A percentile compares a stretch with the other conserved stretches of the same genome.
Conservation (phyloP, 768 basidiomycete genomes). For the Rhizopogon vulgaris region DNA sequence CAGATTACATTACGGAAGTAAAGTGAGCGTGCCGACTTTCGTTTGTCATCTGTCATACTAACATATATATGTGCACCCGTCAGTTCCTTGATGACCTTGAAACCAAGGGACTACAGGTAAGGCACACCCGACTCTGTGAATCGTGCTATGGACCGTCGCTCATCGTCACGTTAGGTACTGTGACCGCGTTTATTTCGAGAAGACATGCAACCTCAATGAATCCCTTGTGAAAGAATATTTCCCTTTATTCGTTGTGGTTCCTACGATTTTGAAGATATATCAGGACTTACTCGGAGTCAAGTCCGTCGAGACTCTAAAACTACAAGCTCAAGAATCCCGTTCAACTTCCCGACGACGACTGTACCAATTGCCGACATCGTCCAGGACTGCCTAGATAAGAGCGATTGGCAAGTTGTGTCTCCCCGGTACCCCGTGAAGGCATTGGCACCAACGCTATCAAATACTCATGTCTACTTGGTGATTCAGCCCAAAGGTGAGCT, state of each 20-base stretch:
- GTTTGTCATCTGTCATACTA: not conserved
- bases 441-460: too few relatives aligned
- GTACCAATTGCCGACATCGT: too few relatives aligned
- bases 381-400: too few relatives aligned
- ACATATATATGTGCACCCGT: not conserved
- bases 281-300: conserved; percentile 60
- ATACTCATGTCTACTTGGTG: not conserved
- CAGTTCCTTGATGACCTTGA: conserved; percentile 79
- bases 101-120: conserved; percentile 77
- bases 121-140: conserved; percentile 29
- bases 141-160: too few relatives aligned
- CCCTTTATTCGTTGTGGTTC: conserved; percentile 78
- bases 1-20: conserved; percentile 77
- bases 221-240: conserved; percentile 83
- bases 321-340: too few relatives aligned
- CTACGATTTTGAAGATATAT: conserved; percentile 43
- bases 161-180: too few relatives aligned
- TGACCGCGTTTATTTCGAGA: too few relatives aligned
- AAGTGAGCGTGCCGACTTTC: conserved; percentile 32
- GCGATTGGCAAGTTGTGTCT: too few relatives aligned
- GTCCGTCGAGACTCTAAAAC: conserved; percentile 52
- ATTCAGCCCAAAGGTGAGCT: not conserved
- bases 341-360: too few relatives aligned
- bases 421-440: too few relatives aligned
- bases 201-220: conserved; percentile 58